Conservation (phyloP, 805 yeast genomes). For the Schwanniomyces vanrijiae region DNA sequence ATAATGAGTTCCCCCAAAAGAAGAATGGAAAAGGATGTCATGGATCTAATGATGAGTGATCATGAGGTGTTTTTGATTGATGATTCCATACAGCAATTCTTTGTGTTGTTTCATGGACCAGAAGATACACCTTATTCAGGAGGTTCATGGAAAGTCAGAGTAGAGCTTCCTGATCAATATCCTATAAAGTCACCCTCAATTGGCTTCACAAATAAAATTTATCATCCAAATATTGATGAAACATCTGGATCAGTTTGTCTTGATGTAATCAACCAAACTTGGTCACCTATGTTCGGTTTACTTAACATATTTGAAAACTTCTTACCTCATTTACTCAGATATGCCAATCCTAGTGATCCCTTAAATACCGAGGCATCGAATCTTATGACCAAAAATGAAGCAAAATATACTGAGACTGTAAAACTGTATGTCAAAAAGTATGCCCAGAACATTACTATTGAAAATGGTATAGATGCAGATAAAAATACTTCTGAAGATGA, state of each 20-base stretch:
- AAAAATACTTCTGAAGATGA: slow-evolving; percentile 34
- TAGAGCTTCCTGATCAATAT: slow-evolving; percentile 91
- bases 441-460: slow-evolving; percentile 42
- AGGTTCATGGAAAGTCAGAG: slow-evolving; percentile 88
- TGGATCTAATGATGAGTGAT: slow-evolving; percentile 95
- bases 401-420: slow-evolving; percentile 66
- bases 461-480: slow-evolving; percentile 36
- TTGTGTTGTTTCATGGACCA: slow-evolving; percentile 85
- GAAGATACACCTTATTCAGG: slow-evolving; percentile 78
- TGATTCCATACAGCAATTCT: slow-evolving; percentile 78
- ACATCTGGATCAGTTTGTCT: slow-evolving; percentile 88
- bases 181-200: slow-evolving; percentile 96
- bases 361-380: slow-evolving; percentile 88
- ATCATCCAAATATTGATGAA: slow-evolving; percentile 95
- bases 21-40: slow-evolving; percentile 91
- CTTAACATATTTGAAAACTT: slow-evolving; percentile 89
- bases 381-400: slow-evolving; percentile 67
- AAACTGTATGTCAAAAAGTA: slow-evolving; percentile 70
- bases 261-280: slow-evolving; percentile 94
- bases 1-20: slow-evolving; percentile 62
- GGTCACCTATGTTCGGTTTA: slow-evolving; percentile 97
- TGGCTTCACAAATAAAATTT: slow-evolving; percentile 87
- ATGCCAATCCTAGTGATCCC: slow-evolving; percentile 95
- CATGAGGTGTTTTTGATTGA: slow-evolving; percentile 82
- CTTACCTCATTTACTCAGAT: slow-evolving; percentile 85